Evolutionary conservation across 148 eudicot species (phyloP).

Genomic region (Simmondsia chinensis): DNA sequence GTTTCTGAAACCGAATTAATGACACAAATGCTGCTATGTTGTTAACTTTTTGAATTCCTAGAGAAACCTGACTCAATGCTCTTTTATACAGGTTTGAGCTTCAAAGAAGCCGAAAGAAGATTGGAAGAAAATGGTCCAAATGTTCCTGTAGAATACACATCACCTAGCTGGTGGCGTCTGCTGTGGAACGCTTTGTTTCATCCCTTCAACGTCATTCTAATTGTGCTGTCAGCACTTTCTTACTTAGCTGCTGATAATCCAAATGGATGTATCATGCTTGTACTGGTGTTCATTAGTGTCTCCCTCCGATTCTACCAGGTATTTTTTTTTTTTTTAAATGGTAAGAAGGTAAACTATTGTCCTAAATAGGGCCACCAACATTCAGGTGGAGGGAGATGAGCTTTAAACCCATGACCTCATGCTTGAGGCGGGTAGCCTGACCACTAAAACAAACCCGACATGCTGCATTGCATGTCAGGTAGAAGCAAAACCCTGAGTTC

Average conservation of each 20-base stretch:
- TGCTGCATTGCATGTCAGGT: no score
- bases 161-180: constrained; percentile 43
- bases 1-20: no score
- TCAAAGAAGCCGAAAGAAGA: constrained; percentile 39
- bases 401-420: no score
- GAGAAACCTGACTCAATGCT: constrained; percentile 1
- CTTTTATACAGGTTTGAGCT: constrained; percentile 32
- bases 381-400: no score
- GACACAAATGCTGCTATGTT: no score
- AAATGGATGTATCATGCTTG: constrained; percentile 43
- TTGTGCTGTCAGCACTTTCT: constrained; percentile 35
- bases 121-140: constrained; percentile 37
- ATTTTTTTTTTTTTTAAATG: no score
- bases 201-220: constrained; percentile 43
- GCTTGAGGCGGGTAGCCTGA: no score
- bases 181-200: constrained; percentile 47
- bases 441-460: no score
- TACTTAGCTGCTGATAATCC: constrained; percentile 26
- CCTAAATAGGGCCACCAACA: no score
- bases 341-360: no score
- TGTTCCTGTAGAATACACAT: constrained; percentile 31
- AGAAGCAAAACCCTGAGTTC: no score
- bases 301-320: constrained; percentile 52
- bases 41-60: no score
- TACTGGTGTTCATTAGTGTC: constrained; percentile 37